A percentile compares a stretch with the other conserved stretches of the same genome.
phyloP scores from a whole-genome alignment of 306 rosid genomes.

The Glycine tomentella region DNA sequence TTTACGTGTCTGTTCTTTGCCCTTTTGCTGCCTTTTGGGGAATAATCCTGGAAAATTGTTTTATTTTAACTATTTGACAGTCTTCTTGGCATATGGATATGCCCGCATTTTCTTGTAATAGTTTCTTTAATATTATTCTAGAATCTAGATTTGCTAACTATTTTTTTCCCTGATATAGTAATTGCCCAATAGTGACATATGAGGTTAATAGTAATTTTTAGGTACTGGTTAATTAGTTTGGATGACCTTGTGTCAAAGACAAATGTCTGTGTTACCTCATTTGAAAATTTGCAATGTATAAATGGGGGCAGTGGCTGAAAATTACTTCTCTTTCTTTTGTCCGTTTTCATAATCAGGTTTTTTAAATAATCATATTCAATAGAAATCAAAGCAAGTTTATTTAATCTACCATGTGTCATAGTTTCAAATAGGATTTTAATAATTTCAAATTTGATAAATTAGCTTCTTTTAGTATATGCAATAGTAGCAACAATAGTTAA shows the following conservation, averaged over 20 bases:
- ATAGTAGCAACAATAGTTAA: too few relatives aligned
- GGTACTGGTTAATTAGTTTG: neutral
- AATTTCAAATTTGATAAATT: too few relatives aligned
- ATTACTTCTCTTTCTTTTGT: neutral
- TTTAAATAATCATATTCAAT: too few relatives aligned
- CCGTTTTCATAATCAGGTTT: too few relatives aligned
- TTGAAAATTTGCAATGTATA: neutral
- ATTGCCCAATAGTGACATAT: neutral
- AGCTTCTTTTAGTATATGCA: too few relatives aligned
- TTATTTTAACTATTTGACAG: neutral
- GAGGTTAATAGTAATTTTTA: neutral
- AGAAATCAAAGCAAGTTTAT: too few relatives aligned
- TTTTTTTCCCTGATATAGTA: too few relatives aligned
- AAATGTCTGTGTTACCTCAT: neutral
- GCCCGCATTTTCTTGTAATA: too few relatives aligned
- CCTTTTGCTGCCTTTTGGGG: neutral
- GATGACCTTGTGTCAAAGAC: neutral
- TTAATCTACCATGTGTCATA: too few relatives aligned
- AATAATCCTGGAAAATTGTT: neutral
- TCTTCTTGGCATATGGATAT: neutral
- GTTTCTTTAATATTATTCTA: too few relatives aligned
- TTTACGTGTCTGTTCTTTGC: neutral
- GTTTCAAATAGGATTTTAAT: too few relatives aligned
- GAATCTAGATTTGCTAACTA: too few relatives aligned
- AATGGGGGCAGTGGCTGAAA: neutral